phyloP scores from a whole-genome alignment of 441 rosid genomes.

The Corymbia calophylla region DNA sequence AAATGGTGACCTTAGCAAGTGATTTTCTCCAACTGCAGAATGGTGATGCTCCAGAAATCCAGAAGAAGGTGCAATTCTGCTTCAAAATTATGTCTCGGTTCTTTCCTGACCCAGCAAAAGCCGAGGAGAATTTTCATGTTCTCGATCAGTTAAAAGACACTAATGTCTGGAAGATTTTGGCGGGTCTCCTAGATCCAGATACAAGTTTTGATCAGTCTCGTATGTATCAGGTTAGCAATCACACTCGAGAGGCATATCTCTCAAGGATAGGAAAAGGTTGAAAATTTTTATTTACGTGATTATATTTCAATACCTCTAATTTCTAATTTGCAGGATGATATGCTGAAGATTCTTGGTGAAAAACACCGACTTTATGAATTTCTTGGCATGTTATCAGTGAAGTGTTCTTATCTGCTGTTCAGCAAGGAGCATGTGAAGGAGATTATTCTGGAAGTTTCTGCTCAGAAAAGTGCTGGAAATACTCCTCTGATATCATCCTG shows the following conservation, averaged over 20 bases:
- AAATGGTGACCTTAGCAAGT: not conserved
- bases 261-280: not conserved
- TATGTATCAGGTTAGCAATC: constrained; percentile 59
- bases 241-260: not conserved
- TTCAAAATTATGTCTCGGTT: constrained; percentile 89
- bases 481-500: constrained; percentile 45
- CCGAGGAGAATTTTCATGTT: constrained; percentile 85
- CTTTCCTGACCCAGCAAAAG: constrained; percentile 74
- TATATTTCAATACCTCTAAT: not conserved
- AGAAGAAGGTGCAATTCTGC: constrained; percentile 68
- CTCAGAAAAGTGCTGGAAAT: constrained; percentile 63
- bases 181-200: constrained; percentile 67
- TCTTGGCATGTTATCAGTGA: constrained; percentile 69
- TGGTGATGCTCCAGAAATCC: constrained; percentile 77
- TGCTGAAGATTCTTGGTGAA: constrained; percentile 90
- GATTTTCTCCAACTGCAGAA: constrained; percentile 44
- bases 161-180: constrained; percentile 88
- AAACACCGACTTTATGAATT: constrained; percentile 86
- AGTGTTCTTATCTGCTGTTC: constrained; percentile 87
- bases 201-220: constrained; percentile 60
- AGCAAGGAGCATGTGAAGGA: constrained; percentile 92
- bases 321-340: constrained; percentile 71
- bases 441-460: constrained; percentile 58
- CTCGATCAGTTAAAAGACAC: constrained; percentile 96
- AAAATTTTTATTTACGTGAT: not conserved